Conservation (phyloP, 257 asterid species). For the Gynochthodes officinalis region DNA sequence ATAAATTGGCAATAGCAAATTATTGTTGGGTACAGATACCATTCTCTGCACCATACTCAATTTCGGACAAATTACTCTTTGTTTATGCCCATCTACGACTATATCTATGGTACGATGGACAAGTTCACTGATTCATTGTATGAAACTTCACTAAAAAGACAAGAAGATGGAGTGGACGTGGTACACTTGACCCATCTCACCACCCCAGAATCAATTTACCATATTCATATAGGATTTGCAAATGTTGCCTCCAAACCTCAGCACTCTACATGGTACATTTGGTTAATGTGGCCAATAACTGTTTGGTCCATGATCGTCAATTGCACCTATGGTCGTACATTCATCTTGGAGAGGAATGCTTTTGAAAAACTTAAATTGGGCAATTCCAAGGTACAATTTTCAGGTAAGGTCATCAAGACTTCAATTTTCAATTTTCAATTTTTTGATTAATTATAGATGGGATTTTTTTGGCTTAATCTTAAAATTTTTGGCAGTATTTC, state of each 20-base stretch:
- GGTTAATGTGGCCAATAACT: conserved; percentile 86
- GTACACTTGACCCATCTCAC: conserved; percentile 81
- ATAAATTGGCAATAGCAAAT: too few relatives aligned
- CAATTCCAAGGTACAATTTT: conserved; percentile 60
- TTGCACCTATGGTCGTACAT: conserved; percentile 60
- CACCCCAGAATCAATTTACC: conserved; percentile 73
- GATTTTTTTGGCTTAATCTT: background rate
- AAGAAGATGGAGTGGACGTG: conserved; percentile 61
- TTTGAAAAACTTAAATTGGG: conserved; percentile 78
- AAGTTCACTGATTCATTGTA: conserved; percentile 50
- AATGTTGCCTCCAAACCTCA: conserved; percentile 67
- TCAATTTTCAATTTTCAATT: too few relatives aligned
- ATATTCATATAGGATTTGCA: conserved; percentile 72
- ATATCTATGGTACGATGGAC: conserved; percentile 71
- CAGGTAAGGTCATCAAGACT: conserved; percentile 49
- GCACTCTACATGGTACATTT: conserved; percentile 54
- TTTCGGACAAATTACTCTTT: conserved; percentile 82
- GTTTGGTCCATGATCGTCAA: conserved; percentile 62
- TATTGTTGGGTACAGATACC: conserved; percentile 43
- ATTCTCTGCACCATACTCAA: conserved; percentile 90
- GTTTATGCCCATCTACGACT: conserved; percentile 92
- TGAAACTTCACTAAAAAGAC: conserved; percentile 44
- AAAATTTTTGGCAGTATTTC: conserved; percentile 38
- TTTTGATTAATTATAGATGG: too few relatives aligned
- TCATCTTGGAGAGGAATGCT: conserved; percentile 61